phyloP scores from a whole-genome alignment of 129 eudicot genomes.

The Gnaphalium uliginosum region DNA sequence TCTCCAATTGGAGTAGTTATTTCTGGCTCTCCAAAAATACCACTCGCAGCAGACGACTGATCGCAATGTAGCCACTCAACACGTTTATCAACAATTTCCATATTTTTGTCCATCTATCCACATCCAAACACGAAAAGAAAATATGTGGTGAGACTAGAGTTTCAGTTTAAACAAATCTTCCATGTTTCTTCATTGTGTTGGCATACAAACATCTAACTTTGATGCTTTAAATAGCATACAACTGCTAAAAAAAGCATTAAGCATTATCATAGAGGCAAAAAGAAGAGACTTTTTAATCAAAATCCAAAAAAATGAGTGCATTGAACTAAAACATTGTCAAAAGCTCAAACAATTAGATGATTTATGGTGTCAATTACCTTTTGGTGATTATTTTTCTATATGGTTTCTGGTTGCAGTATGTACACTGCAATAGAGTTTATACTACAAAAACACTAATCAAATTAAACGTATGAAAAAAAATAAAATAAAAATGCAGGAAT shows the following conservation, averaged over 20 bases:
- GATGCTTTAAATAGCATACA: neutral
- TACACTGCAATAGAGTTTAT: too few relatives aligned
- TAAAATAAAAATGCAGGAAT: neutral
- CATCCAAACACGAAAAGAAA: conserved; percentile 24
- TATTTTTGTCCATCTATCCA: conserved; percentile 29
- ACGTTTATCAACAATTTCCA: conserved; percentile 27
- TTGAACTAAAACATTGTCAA: neutral
- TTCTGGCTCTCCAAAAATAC: conserved; percentile 41
- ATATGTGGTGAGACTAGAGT: neutral
- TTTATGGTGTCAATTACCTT: too few relatives aligned
- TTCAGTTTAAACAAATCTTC: neutral
- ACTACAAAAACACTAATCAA: too few relatives aligned
- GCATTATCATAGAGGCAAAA: too few relatives aligned
- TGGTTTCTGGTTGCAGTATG: too few relatives aligned
- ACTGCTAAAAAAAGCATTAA: neutral
- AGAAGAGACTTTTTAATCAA: too few relatives aligned
- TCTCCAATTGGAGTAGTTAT: conserved; percentile 50
- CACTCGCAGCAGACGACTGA: conserved; percentile 35
- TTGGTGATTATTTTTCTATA: too few relatives aligned
- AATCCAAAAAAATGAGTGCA: neutral
- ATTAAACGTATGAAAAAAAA: too few relatives aligned
- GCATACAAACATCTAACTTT: neutral
- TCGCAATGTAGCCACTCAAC: conserved; percentile 33
- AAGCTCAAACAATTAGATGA: too few relatives aligned
- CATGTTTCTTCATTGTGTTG: neutral